These are phyloP conservation scores for Penicillium manginii DNA, from an alignment of 495 filamentous ascomycete genomes.

Conservation along the genomic window DNA sequence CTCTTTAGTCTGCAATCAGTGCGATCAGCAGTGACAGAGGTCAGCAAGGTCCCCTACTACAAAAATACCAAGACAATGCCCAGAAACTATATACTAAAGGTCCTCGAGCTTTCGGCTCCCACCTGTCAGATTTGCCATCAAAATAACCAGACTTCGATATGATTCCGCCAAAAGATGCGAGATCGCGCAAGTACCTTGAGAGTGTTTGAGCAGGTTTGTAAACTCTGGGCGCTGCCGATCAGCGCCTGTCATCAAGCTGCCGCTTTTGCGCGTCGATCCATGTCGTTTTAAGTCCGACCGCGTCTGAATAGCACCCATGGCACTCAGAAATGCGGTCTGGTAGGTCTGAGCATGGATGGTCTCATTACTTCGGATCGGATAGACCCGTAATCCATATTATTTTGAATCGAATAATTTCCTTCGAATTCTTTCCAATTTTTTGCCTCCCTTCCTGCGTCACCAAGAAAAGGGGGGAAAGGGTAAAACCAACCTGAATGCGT, in stretches of 20 bases:
- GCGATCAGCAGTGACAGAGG: background rate
- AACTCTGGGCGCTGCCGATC: constrained; percentile 21
- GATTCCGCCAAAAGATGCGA: background rate
- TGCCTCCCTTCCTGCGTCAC: background rate
- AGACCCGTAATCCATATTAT: background rate
- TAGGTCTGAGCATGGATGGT: background rate
- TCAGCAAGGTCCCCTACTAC: constrained; percentile 2
- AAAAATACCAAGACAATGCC: constrained; percentile 5
- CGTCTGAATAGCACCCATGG: background rate
- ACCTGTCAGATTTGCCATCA: background rate
- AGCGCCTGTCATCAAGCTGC: constrained; percentile 24
- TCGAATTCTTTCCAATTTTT: background rate
- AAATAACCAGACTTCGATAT: background rate
- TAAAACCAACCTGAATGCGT: background rate
- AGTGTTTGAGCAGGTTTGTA: constrained; percentile 42
- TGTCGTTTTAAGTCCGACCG: constrained; percentile 2
- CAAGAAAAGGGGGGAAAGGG: background rate
- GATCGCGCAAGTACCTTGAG: constrained; percentile 38
- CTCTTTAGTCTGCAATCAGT: background rate
- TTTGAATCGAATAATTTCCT: background rate
- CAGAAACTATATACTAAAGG: constrained; percentile 3
- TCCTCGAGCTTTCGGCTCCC: background rate
- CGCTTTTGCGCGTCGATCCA: constrained; percentile 15
- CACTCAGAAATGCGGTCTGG: background rate
- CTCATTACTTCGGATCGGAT: background rate